These are phyloP conservation scores for Casuarina equisetifolia DNA, from an alignment of 306 rosid genomes.

Conservation along the genomic window DNA sequence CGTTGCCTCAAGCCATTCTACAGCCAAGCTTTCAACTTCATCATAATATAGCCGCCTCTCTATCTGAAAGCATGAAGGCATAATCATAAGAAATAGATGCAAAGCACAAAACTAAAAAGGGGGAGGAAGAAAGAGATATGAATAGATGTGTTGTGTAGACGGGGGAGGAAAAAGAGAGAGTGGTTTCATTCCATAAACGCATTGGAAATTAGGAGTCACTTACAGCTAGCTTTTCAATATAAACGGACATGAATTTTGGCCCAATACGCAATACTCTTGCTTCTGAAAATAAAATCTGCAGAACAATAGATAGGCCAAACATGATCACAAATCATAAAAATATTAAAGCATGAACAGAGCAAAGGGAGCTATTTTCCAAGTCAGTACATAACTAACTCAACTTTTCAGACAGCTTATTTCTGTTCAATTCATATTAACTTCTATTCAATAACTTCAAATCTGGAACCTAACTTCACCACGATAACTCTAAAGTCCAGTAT, in stretches of 20 bases:
- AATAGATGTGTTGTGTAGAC: too few relatives aligned
- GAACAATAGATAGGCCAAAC: conserved; percentile 7
- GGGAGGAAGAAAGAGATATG: too few relatives aligned
- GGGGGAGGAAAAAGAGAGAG: neutral
- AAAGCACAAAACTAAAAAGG: neutral
- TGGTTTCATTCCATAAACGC: conserved; percentile 5
- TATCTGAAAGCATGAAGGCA: conserved; percentile 43
- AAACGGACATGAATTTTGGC: conserved; percentile 89
- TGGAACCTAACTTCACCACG: neutral
- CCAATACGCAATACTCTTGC: conserved; percentile 92
- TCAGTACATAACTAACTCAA: neutral
- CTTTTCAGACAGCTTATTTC: neutral
- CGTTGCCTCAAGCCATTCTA: conserved; percentile 84
- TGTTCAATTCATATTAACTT: neutral
- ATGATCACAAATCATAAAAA: conserved; percentile 19
- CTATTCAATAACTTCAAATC: neutral
- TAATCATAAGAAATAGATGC: neutral
- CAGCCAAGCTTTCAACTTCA: conserved; percentile 72
- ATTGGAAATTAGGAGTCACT: conserved; percentile 34
- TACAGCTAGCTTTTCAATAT: conserved; percentile 81
- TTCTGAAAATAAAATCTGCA: conserved; percentile 73
- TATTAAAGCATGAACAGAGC: neutral
- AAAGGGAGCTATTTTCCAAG: neutral
- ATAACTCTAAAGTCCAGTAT: neutral
- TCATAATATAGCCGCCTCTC: conserved; percentile 86